Evolutionary conservation across 2,329 filamentous ascomycete species (phyloP), one percentile per base, ranked within the genome.

Genomic region (Aspergillus ibericus): DNA sequence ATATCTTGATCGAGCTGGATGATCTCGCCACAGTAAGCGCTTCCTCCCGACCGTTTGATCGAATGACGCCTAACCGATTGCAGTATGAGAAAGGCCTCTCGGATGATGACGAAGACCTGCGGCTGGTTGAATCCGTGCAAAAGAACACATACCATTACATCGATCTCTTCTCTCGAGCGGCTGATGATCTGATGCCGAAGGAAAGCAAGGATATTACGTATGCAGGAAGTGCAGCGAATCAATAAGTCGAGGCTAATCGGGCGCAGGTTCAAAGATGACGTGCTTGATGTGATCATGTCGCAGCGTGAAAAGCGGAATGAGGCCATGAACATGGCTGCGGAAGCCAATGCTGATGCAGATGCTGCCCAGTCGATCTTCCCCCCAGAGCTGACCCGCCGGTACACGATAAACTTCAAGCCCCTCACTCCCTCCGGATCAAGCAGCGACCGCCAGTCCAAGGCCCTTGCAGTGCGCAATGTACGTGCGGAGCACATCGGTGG

Each of bases 391-490:
- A 97, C 92, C 5, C 88, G 95, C 60, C 87, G 95, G 73, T 99
- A 99, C 78, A 96, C 92, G 0, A 85, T 99, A 58, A 93, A 96
- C 72, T 97, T 99, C 82, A 97, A 96, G 80, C 93, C 95, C 18
- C 83, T 90, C 61, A 90, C 90, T n/a, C 84, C 88, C 3, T 87
- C 88, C 8, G 83, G 83, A 7, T 88, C 89, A 27, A 87, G 84
- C 68, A 85, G 85, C 53, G 81, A 84, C 55, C 81, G 81, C 55
- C 77, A 71, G 48, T 77, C 75, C 48, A 89, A 89, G 70, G 85
- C 87, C 2, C 80, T 98, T 59, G 93, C 95, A n/a, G 95, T 99
- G 29, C 88, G 95, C 64, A 88, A 98, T 71, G 91, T 99, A 29
- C 88, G 91, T 42, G 95, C 93, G 67, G 93, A 97, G 68, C 91